phyloP scores from a whole-genome alignment of 2,329 filamentous ascomycete genomes.

The Hypoxylon sp. region DNA sequence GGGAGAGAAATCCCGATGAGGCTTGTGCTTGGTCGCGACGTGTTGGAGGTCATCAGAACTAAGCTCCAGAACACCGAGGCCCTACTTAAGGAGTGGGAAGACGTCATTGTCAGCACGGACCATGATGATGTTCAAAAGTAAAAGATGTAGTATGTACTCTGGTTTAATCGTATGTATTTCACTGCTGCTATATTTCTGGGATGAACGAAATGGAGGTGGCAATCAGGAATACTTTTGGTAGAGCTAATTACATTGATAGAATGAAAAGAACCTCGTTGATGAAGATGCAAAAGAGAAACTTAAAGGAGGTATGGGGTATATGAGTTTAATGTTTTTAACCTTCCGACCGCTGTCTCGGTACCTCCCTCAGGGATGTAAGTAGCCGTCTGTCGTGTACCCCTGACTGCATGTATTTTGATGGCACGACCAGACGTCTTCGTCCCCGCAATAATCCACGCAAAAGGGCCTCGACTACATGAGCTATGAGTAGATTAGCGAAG shows the following conservation, averaged over 20 bases:
- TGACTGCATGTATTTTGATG: neutral
- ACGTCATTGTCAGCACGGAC: conserved; percentile 59
- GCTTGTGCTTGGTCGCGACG: conserved; percentile 69
- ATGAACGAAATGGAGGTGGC: neutral
- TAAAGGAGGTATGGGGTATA: neutral
- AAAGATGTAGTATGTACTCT: neutral
- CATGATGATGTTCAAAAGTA: conserved; percentile 50
- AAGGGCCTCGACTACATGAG: neutral
- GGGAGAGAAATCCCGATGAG: conserved; percentile 68
- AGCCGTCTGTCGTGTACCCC: neutral
- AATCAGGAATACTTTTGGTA: neutral
- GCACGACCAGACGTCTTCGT: neutral
- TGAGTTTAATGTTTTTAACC: neutral
- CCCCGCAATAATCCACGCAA: neutral
- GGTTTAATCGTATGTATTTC: neutral
- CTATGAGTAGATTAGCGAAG: neutral
- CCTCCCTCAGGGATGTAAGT: neutral
- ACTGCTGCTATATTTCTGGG: neutral
- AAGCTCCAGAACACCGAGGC: conserved; percentile 62
- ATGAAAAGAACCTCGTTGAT: neutral
- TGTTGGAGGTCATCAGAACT: conserved; percentile 58
- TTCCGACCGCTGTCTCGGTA: neutral
- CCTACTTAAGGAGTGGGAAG: conserved; percentile 66
- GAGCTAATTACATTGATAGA: neutral
- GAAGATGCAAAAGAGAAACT: neutral